phyloP scores from a whole-genome alignment of 768 basidiomycete species.

The Amanita exitialis region DNA sequence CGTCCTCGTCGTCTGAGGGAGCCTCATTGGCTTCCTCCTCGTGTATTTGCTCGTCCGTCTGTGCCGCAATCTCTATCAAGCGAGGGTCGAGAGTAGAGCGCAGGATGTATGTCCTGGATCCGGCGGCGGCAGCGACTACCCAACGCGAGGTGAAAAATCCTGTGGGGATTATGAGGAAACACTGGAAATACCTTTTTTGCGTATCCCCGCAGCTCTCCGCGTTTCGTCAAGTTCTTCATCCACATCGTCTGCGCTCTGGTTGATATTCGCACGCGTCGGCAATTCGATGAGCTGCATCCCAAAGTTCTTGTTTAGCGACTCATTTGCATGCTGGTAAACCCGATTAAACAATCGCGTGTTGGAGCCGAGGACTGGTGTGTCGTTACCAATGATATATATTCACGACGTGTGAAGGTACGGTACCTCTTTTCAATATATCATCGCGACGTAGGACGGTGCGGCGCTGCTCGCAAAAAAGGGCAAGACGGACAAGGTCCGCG shows the following conservation, averaged over 20 bases:
- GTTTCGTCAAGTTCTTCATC: slow-evolving; percentile 30
- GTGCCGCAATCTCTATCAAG: slow-evolving; percentile 52
- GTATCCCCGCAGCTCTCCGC: slow-evolving; percentile 36
- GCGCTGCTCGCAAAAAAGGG: slow-evolving; percentile 62
- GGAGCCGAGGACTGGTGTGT: slow-evolving; percentile 15
- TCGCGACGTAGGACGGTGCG: slow-evolving; percentile 52
- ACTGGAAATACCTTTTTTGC: slow-evolving; percentile 41
- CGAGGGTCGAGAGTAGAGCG: slow-evolving; percentile 58
- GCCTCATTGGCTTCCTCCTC: slow-evolving; percentile 24
- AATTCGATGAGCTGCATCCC: slow-evolving; percentile 76
- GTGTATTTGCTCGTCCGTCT: slow-evolving; percentile 42
- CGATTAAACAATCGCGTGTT: slow-evolving; percentile 41
- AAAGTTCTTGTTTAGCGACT: slow-evolving; percentile 45
- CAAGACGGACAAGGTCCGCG: slow-evolving; percentile 56
- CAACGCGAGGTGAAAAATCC: neutral
- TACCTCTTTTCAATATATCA: slow-evolving; percentile 71
- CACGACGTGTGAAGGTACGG: neutral
- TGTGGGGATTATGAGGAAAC: neutral
- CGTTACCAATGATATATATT: neutral
- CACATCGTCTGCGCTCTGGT: slow-evolving; percentile 25
- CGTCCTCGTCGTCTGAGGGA: slow-evolving; percentile 20
- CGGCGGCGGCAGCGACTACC: slow-evolving; percentile 39
- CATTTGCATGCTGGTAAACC: slow-evolving; percentile 50
- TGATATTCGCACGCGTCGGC: slow-evolving; percentile 38
- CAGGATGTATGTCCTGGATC: slow-evolving; percentile 77